Evolutionary conservation across 371 early-diverging fungal genomes (phyloP), one percentile per base, ranked within the genome.

Genomic region (Mucor lusitanicus): DNA sequence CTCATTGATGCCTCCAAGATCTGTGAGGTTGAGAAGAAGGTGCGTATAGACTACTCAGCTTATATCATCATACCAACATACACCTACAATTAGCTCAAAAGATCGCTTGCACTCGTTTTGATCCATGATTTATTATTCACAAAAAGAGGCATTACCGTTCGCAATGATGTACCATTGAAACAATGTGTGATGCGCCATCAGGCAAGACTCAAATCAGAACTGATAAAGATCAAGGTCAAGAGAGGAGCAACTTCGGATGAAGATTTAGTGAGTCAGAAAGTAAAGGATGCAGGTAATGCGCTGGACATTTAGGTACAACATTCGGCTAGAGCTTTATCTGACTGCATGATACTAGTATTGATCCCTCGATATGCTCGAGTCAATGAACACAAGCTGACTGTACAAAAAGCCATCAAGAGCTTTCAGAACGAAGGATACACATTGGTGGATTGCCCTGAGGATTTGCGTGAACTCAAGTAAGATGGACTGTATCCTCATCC

Each of bases 51-150:
- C 5, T 4, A 9, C 17, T 12, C 19, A 9, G 9, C 21, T 21
- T 3, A 9, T 21, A 46, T 46, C 32, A 48, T 19, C 39, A 53
- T 11, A 44, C 13, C 6, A 8, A 30, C 17, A 4, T 46, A 3
- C 60, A 19, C 33, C 5, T 17, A 17, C 17, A 17, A 40, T 9
- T 9, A 80, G 74, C 61, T 80, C 64, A 81, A 80, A 11, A 75
- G 78, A 63, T 81, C 83, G 3, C 55, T 89, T 39, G 86, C 88
- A 6, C 69, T 88, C 58, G 76, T 95, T 0, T 85, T 97, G 32
- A 81, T 91, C 19, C 93, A 95, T 71, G 98, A 97, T 74, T 77
- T 95, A 30, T 72, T 96, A 32, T 90, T 96, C 72, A 89, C 92
- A 19, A 86, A 82, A 39, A 84, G 92, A 58, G 91, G 95, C 21